Evolutionary conservation across 768 basidiomycete species (phyloP), one percentile per base, ranked within the genome.

Genomic region (Scleroderma citrinum): DNA sequence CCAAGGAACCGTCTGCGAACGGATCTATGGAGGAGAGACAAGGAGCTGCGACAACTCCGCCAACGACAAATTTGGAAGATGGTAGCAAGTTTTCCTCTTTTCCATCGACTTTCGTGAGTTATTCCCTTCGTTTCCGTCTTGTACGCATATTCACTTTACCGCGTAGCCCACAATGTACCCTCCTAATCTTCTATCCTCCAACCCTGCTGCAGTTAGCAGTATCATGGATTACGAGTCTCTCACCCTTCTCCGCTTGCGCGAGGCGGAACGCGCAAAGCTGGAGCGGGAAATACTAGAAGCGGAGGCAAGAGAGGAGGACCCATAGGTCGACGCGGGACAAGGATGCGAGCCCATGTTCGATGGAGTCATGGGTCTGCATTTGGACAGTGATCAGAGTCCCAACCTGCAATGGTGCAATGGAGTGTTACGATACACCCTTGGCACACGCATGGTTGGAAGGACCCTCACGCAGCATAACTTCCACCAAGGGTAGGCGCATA

Each of bases 141-240:
- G n/a, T 26, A 5, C 34, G 21, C 24, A 26, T 2, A n/a, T 39
- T 32, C 30, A 16, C 36, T 12, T 19, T 19, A 38, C 46, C 32
- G 19, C 34, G 34, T 51, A 66, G 58, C 49, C 66, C 11, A 49
- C 50, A 46, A 59, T 45, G 35, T 53, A 50, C 21, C 58, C 50
- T 53, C 10, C 48, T 23, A 26, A 57, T 17, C 37, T 57, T 19
- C 47, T 51, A n/a, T 39, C 60, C 12, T 38, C 55, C 24, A 51
- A 61, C 19, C 51, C 60, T 16, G 36, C 57, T n/a, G 62, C 59
- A 19, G 29, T 66, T n/a, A 43, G 61, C 19, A 59, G 71, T 11
- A 77, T 76, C 2, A 56, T 91, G 42, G 86, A 91, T 61, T 92
- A 84, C 48, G 90, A 92, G 66, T 80, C 83, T 3, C 59, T 91